phyloP scores from a whole-genome alignment of 73 alveolate genomes.

The Tetrahymena malaccensis region DNA sequence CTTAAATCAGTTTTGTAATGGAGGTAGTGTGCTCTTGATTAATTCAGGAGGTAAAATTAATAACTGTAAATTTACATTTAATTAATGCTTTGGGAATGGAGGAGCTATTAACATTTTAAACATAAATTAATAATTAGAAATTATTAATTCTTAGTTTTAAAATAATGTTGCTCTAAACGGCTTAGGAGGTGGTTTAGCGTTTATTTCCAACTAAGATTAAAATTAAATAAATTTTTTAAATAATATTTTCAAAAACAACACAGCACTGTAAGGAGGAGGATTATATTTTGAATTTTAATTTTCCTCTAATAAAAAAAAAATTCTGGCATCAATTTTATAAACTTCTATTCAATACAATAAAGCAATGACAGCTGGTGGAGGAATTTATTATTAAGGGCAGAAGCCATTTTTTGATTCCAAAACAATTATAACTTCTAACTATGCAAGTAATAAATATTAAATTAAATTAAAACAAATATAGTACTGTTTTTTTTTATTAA shows the following conservation, averaged over 20 bases:
- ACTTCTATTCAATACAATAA: background rate
- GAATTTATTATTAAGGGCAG: background rate
- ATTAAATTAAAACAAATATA: background rate
- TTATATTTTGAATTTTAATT: background rate
- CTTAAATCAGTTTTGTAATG: background rate
- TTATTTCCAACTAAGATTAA: background rate
- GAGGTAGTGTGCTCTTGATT: background rate
- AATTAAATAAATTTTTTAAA: background rate
- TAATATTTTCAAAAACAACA: background rate
- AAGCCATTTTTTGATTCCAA: background rate
- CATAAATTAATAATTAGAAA: background rate
- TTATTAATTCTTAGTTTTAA: background rate
- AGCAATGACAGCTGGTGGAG: background rate
- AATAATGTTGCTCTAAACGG: background rate
- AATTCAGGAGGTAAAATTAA: background rate
- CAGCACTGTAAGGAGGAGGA: background rate
- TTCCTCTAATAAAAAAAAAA: background rate
- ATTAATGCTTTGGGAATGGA: background rate
- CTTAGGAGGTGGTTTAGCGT: background rate
- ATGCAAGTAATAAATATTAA: background rate
- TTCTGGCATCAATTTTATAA: background rate
- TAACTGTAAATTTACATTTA: background rate
- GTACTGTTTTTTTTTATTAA: background rate
- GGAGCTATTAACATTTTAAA: background rate
- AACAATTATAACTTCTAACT: background rate